phyloP scores from a whole-genome alignment of 2,329 filamentous ascomycete genomes.

The Hymenoscyphus repandus region DNA sequence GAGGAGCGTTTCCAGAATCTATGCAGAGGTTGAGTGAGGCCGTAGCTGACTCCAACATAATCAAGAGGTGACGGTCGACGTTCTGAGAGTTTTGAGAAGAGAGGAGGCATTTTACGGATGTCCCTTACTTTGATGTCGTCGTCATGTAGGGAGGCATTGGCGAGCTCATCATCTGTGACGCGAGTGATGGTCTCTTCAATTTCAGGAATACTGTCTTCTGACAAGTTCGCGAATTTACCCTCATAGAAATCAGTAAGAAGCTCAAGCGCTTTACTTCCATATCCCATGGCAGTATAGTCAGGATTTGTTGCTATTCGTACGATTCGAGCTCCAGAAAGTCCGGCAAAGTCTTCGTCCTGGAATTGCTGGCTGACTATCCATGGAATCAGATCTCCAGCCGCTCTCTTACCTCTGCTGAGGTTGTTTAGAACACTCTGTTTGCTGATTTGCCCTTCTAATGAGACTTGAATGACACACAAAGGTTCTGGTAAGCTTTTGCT shows the following conservation, averaged over 20 bases:
- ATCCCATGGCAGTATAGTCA: conserved; percentile 88
- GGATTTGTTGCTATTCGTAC: conserved; percentile 96
- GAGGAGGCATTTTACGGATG: conserved; percentile 83
- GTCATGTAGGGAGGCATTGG: conserved; percentile 68
- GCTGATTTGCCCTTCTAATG: conserved; percentile 92
- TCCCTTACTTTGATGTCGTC: conserved; percentile 89
- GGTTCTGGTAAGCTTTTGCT: conserved; percentile 82
- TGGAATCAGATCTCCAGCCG: conserved; percentile 88
- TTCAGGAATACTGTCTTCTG: conserved; percentile 57
- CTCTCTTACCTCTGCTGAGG: conserved; percentile 80
- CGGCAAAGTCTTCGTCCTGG: conserved; percentile 94
- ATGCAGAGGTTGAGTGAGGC: conserved; percentile 78
- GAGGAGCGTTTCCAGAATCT: conserved; percentile 92
- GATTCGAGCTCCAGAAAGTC: conserved; percentile 83
- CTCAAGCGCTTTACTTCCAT: conserved; percentile 82
- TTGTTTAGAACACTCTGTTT: conserved; percentile 86
- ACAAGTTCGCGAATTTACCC: conserved; percentile 80
- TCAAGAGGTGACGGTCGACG: conserved; percentile 75
- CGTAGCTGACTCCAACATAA: conserved; percentile 94
- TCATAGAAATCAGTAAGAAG: conserved; percentile 91
- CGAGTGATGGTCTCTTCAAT: conserved; percentile 62
- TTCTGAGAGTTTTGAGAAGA: conserved; percentile 85
- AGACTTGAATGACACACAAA: conserved; percentile 89
- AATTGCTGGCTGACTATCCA: conserved; percentile 98
- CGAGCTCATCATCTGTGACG: conserved; percentile 77